Percentiles rank a stretch among this genome's conserved stretches.
These are phyloP conservation scores for Chondrostereum purpureum DNA, from an alignment of 1,284 basidiomycete genomes.

Conservation along the genomic window DNA sequence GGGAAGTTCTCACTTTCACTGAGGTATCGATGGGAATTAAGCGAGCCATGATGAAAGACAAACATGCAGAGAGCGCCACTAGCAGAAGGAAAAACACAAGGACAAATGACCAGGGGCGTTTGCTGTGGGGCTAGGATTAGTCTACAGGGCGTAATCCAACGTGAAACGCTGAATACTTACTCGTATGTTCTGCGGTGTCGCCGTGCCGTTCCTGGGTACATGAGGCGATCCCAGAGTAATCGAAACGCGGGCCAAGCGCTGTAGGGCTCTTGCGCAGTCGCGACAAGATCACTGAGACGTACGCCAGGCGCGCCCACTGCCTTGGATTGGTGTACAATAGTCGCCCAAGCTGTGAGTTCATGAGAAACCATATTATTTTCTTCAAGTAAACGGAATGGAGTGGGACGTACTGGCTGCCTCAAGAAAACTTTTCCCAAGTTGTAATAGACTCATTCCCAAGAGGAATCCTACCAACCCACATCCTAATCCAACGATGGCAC, in stretches of 20 bases:
- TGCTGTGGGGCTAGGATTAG: constrained; percentile 14
- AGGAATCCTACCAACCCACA: constrained; percentile 26
- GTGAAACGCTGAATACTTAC: constrained; percentile 19
- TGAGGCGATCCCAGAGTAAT: constrained; percentile 25
- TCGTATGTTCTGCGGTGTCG: constrained; percentile 25
- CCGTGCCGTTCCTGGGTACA: constrained; percentile 24
- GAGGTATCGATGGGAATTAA: constrained; percentile 25
- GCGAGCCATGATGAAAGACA: constrained; percentile 30
- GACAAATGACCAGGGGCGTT: constrained; percentile 28
- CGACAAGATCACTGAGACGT: constrained; percentile 27
- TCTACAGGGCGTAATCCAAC: not conserved
- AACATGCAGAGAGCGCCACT: constrained; percentile 16
- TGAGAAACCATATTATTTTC: constrained; percentile 1
- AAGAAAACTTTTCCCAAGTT: constrained; percentile 23
- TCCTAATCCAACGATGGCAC: constrained; percentile 25
- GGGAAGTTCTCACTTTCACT: constrained; percentile 18
- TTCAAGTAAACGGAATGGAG: not conserved
- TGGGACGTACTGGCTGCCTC: constrained; percentile 32
- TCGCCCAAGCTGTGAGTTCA: constrained; percentile 31
- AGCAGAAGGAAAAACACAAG: constrained; percentile 27
- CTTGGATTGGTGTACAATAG: constrained; percentile 33
- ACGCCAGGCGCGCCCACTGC: constrained; percentile 24
- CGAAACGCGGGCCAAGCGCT: constrained; percentile 19
- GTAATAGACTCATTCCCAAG: constrained; percentile 26
- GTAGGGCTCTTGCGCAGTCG: constrained; percentile 21